These are phyloP conservation scores for Cercospora sojina DNA, from an alignment of 2,329 filamentous ascomycete genomes.

Conservation along the genomic window DNA sequence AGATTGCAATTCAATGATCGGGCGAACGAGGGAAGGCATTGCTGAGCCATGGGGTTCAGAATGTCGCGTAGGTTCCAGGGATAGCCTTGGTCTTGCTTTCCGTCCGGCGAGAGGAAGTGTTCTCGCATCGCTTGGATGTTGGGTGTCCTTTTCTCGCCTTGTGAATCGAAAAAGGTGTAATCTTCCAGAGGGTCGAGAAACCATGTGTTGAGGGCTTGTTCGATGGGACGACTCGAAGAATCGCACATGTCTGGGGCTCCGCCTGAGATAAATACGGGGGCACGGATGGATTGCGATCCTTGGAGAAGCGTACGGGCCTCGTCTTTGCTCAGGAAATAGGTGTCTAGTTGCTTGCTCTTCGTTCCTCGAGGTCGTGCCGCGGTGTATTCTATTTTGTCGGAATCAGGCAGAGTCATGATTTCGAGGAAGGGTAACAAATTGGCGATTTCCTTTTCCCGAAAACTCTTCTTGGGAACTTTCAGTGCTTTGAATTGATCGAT, in stretches of 20 bases:
- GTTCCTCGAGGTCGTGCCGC: background rate
- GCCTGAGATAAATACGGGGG: background rate
- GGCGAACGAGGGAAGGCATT: background rate
- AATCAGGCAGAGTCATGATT: background rate
- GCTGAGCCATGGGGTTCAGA: background rate
- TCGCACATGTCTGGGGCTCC: background rate
- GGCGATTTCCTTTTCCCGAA: background rate
- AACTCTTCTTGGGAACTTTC: background rate
- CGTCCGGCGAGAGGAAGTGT: background rate
- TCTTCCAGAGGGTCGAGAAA: background rate
- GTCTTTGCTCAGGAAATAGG: background rate
- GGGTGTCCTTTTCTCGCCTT: background rate
- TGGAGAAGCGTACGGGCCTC: background rate
- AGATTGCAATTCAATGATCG: background rate
- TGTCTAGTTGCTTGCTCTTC: background rate
- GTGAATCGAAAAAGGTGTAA: background rate
- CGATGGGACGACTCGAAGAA: background rate
- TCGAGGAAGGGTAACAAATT: background rate
- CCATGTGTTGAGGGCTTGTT: background rate
- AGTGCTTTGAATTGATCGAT: background rate
- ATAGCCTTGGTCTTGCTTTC: background rate
- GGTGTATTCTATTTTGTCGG: background rate
- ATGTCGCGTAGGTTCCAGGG: background rate
- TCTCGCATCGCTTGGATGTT: background rate
- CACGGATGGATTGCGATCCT: background rate